phyloP scores from a whole-genome alignment of 2,329 filamentous ascomycete species.

The Aspergillus spinulosporus region DNA sequence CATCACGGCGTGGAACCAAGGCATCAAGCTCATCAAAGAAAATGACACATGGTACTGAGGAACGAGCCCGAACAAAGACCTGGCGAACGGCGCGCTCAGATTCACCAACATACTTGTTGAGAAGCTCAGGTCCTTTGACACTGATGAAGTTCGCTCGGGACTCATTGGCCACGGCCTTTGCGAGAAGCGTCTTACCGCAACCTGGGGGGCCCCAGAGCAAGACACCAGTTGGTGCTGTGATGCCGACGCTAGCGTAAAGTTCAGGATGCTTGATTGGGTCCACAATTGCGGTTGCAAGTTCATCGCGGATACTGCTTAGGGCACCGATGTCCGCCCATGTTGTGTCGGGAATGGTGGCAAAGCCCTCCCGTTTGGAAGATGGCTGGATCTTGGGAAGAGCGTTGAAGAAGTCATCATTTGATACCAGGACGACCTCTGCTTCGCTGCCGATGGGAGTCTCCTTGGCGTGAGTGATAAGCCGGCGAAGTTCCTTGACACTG shows the following conservation, averaged over 20 bases:
- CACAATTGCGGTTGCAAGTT: conserved; percentile 83
- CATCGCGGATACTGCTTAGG: conserved; percentile 72
- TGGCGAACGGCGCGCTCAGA: conserved; percentile 90
- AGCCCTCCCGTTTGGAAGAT: conserved; percentile 87
- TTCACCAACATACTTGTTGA: conserved; percentile 98
- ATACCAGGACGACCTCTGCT: conserved; percentile 57
- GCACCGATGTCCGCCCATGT: conserved; percentile 94
- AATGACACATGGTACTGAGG: conserved; percentile 85
- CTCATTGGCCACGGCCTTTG: conserved; percentile 94
- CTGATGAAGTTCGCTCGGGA: conserved; percentile 97
- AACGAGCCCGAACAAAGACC: conserved; percentile 83
- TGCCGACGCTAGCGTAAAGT: conserved; percentile 72
- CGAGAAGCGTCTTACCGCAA: conserved; percentile 93
- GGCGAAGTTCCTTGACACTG: conserved; percentile 49
- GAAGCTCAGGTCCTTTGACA: conserved; percentile 90
- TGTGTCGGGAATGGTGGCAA: conserved; percentile 88
- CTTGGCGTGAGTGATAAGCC: conserved; percentile 57
- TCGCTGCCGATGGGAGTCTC: conserved; percentile 55
- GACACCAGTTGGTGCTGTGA: conserved; percentile 79
- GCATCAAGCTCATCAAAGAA: conserved; percentile 99
- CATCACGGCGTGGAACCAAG: conserved; percentile 79
- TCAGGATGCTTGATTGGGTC: conserved; percentile 83
- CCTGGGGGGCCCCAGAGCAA: conserved; percentile 95
- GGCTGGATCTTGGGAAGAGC: conserved; percentile 76
- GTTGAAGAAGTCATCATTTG: conserved; percentile 68